Percentiles rank a stretch among this genome's conserved stretches.
Conservation (phyloP, 176 grass and related monocot species). For the Triticum monococcum region DNA sequence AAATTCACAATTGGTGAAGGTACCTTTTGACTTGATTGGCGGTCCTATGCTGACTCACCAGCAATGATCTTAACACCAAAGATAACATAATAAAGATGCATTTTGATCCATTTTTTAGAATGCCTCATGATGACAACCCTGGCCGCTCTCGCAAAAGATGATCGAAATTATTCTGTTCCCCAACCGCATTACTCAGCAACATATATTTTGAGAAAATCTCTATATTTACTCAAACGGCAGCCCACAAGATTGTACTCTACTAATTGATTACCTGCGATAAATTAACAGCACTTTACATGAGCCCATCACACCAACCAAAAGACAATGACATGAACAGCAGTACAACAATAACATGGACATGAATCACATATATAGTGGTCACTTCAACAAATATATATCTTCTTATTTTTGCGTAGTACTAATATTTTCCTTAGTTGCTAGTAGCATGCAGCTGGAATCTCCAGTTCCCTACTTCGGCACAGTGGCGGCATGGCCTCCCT, state of each 20-base stretch:
- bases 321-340: neutral
- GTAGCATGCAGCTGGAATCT: conserved; percentile 54
- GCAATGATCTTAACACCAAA: conserved; percentile 34
- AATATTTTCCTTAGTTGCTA: conserved; percentile 24
- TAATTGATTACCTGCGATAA: conserved; percentile 10
- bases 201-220: neutral
- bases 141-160: neutral
- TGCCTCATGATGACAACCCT: neutral
- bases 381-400: conserved; percentile 28
- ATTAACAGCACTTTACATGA: conserved; percentile 18
- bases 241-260: neutral
- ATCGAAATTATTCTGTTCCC: neutral
- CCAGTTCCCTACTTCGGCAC: conserved; percentile 24
- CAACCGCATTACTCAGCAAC: neutral
- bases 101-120: neutral
- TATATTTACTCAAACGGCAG: neutral
- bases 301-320: neutral
- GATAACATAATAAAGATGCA: conserved; percentile 26
- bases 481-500: conserved; percentile 30
- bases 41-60: conserved; percentile 20
- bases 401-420: conserved; percentile 16
- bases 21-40: neutral
- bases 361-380: conserved; percentile 1
- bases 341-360: conserved; percentile 9
- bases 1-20: neutral